phyloP scores from a whole-genome alignment of 305 asterid species.

The Fraxinus sp. region DNA sequence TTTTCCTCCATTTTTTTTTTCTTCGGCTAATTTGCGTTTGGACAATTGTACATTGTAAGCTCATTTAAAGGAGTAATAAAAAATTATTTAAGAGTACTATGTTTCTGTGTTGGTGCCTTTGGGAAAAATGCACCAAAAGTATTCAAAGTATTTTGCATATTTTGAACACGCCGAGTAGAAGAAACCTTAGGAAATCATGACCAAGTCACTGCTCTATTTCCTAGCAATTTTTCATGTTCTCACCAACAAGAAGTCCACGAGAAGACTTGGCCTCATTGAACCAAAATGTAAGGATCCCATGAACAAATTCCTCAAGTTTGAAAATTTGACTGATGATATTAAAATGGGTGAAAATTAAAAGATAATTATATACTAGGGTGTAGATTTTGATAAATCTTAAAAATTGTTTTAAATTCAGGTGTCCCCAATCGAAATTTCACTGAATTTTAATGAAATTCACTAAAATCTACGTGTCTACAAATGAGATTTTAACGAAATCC shows the following conservation, averaged over 20 bases:
- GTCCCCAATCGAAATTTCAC: neutral
- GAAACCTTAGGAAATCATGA: conserved; percentile 27
- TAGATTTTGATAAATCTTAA: no score
- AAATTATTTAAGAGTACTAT: conserved; percentile 28
- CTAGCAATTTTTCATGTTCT: conserved; percentile 21
- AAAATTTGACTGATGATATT: conserved; percentile 24
- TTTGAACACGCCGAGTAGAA: conserved; percentile 30
- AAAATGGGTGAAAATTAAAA: neutral
- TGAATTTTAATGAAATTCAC: neutral
- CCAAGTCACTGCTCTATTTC: conserved; percentile 44
- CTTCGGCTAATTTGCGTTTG: neutral
- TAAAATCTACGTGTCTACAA: no score
- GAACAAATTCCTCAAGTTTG: conserved; percentile 45
- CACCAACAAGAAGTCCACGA: conserved; percentile 39
- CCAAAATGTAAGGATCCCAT: conserved; percentile 27
- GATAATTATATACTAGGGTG: no score
- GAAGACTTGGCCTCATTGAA: conserved; percentile 67
- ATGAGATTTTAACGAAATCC: neutral
- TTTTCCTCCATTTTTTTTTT: conserved; percentile 48
- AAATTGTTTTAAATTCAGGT: no score
- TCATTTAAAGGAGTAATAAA: conserved; percentile 11
- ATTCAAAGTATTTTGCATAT: conserved; percentile 36
- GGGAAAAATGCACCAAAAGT: conserved; percentile 13
- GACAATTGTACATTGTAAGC: neutral
- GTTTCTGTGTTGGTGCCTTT: conserved; percentile 33